Evolutionary conservation across 768 basidiomycete species (phyloP).

Genomic region (Filobasidium floriforme): DNA sequence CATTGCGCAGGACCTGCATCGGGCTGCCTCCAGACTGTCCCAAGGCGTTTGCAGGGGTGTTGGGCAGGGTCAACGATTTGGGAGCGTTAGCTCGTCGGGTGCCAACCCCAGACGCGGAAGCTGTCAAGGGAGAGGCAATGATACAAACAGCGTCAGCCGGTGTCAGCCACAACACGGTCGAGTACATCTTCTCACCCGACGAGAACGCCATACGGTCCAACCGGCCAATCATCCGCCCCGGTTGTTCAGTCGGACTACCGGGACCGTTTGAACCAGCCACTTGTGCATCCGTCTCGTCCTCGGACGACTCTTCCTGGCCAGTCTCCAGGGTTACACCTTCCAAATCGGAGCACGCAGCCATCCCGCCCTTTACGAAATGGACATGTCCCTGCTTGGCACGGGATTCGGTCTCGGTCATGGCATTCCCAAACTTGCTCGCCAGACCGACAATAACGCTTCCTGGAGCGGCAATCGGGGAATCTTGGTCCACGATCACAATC

Average conservation of each 20-base stretch:
- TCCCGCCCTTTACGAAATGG: slow-evolving; percentile 70
- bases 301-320: slow-evolving; percentile 49
- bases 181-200: background rate
- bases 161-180: no score
- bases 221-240: background rate
- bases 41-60: background rate
- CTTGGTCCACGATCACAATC: slow-evolving; percentile 80
- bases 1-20: background rate
- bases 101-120: background rate
- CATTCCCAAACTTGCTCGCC: slow-evolving; percentile 45
- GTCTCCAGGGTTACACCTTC: slow-evolving; percentile 45
- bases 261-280: background rate
- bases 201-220: slow-evolving; percentile 7
- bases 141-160: background rate
- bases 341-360: slow-evolving; percentile 51
- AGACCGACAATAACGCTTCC: slow-evolving; percentile 47
- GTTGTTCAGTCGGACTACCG: background rate
- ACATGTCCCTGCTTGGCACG: slow-evolving; percentile 51
- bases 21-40: background rate
- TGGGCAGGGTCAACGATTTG: background rate
- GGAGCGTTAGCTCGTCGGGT: background rate
- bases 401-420: slow-evolving; percentile 1
- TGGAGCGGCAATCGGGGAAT: slow-evolving; percentile 57
- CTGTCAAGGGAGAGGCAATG: background rate
- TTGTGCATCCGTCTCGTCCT: slow-evolving; percentile 6